These are phyloP conservation scores for Daedalea quercina DNA, from an alignment of 768 basidiomycete species.

Conservation along the genomic window DNA sequence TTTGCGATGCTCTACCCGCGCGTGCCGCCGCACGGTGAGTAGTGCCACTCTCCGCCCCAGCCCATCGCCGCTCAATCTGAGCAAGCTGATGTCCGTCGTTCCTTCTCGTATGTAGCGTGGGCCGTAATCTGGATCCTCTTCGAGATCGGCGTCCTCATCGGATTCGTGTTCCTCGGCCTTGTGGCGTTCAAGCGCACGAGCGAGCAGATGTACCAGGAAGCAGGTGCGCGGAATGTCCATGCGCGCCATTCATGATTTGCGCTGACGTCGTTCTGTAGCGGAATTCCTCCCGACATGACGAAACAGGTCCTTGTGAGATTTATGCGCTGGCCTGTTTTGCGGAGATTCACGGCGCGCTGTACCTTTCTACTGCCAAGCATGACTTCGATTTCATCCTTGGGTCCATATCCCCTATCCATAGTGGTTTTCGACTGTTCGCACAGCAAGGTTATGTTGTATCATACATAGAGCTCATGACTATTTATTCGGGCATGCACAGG, in stretches of 20 bases:
- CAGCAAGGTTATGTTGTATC: too few species aligned
- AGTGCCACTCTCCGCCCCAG: not conserved
- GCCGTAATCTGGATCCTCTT: conserved; percentile 81
- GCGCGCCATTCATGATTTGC: not conserved
- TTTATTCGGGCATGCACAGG: too few species aligned
- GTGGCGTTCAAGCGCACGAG: conserved; percentile 69
- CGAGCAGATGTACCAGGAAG: conserved; percentile 64
- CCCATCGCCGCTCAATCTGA: conserved; percentile 1
- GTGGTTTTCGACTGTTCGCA: too few species aligned
- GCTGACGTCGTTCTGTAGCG: conserved; percentile 26
- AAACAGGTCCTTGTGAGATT: too few species aligned
- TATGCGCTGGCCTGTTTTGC: too few species aligned
- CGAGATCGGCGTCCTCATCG: conserved; percentile 64
- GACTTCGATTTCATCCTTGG: too few species aligned
- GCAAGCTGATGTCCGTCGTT: not conserved
- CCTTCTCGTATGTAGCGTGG: conserved; percentile 53
- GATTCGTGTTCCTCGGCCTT: conserved; percentile 77
- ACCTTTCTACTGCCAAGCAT: too few species aligned
- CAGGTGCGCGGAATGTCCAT: conserved; percentile 40
- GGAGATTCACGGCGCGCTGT: too few species aligned
- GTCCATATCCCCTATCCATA: too few species aligned
- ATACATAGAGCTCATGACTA: too few species aligned
- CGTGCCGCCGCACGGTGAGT: conserved; percentile 66
- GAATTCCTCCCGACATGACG: conserved; percentile 59
- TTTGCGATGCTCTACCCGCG: conserved; percentile 70